Base-by-base conservation (phyloP, 192 early-diverging fungal species). In the Dissophora globulifera region DNA sequence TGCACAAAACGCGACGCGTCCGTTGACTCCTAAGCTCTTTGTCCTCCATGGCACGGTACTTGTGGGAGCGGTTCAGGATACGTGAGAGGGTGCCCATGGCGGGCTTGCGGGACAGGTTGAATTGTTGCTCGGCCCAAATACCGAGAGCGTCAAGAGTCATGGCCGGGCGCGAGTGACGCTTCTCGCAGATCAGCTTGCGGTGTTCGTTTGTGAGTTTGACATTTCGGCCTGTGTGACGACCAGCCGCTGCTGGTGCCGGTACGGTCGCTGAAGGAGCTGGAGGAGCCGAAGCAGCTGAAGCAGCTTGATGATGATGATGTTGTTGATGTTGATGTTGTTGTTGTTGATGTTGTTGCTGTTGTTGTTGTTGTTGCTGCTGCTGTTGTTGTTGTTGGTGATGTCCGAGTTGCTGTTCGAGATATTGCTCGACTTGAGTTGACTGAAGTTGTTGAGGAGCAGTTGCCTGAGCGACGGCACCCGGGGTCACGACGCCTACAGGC, bases 51-150 rank as follows among this genome's bases (percentile, higher is more conserved):
- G 13, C 49, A 16, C 50, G 66, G 51, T 76, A 76, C 1, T 42
- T 26, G 13, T 31, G 46, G 15, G 59, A 42, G 25, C 55, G 55
- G 58, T 56, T 32, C 12, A 76, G 27, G 17, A 76, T 76, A n/a
- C 72, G 29, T 2, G 72, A 76, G 26, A 76, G 64, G 0, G 72
- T 67, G 10, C 72, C 72, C 49, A 76, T 76, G 23, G 72, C 72
- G 1, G 72, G 72, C 45, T 41, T 56, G 8, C 64, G 56, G 4
- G 25, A n/a, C 20, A 67, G 56, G 7, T 33, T 11, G 19, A 67
- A 67, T 20, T 60, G 33, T 48, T 56, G 31, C 19, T 55, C 43
- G 25, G 72, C 63, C 72, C 72, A 76, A 22, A 20, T 33, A 6
- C 42, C 63, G 20, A 76, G 61, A 7, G 42, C 50, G 0, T 66